These are phyloP conservation scores for Acanthamoeba rhysodes DNA, from an alignment of 208 protist species.

Conservation along the genomic window DNA sequence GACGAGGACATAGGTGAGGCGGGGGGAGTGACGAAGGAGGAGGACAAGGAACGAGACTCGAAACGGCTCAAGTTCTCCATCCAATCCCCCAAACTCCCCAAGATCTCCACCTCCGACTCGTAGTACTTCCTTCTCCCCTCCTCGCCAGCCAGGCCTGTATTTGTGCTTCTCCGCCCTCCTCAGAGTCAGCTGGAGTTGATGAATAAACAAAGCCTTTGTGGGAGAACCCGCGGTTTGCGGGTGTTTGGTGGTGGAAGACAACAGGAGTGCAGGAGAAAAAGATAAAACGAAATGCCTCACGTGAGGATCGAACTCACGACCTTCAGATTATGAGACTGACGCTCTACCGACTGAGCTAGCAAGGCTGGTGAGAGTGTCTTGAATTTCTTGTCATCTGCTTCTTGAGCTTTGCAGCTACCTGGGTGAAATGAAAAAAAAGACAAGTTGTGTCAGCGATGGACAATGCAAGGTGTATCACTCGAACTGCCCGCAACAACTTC, in stretches of 20 bases:
- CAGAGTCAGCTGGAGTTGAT: neutral
- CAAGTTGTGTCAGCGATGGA: no score
- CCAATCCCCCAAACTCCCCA: constrained; percentile 45
- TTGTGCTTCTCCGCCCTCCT: neutral
- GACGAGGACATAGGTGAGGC: neutral
- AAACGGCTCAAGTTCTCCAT: constrained; percentile 69
- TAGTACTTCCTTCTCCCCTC: neutral
- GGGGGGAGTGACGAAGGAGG: neutral
- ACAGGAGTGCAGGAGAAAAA: no score
- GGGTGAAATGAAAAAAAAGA: no score
- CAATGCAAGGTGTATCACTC: no score
- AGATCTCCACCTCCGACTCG: constrained; percentile 63
- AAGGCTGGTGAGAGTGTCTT: no score
- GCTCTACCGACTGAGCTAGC: constrained; percentile 80
- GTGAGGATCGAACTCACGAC: constrained; percentile 82
- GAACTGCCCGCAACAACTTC: no score
- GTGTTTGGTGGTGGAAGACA: no score
- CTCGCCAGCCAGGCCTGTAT: neutral
- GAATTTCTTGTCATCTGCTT: no score
- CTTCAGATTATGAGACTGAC: constrained; percentile 80
- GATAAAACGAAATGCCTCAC: no score
- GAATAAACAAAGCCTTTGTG: neutral
- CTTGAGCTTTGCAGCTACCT: no score
- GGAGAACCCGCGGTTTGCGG: neutral
- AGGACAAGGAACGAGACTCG: constrained; percentile 37